A percentile compares a stretch with the other conserved stretches of the same genome.
Evolutionary conservation across 1,139 yeast species (phyloP).

Genomic region (Starmera stellimalicola): DNA sequence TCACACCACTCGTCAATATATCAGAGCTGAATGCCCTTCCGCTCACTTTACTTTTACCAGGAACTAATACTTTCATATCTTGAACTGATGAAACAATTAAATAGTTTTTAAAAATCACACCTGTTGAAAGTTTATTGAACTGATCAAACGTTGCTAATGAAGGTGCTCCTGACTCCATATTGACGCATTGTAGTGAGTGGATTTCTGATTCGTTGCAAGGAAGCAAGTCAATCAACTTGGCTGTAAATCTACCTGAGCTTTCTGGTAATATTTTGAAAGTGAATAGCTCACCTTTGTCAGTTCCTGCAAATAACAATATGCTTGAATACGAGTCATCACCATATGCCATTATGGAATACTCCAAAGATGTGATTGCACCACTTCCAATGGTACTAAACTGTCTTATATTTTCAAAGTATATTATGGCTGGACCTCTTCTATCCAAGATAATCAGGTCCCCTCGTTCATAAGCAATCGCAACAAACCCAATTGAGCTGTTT

Average conservation of each 20-base stretch:
- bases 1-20: constrained; percentile 52
- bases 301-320: constrained; percentile 67
- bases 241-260: constrained; percentile 58
- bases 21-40: constrained; percentile 41
- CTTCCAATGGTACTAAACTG: constrained; percentile 18
- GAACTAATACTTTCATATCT: constrained; percentile 56
- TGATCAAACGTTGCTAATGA: constrained; percentile 54
- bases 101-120: constrained; percentile 53
- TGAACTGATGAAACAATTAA: constrained; percentile 47
- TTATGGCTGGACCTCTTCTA: constrained; percentile 77
- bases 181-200: constrained; percentile 48
- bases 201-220: constrained; percentile 43
- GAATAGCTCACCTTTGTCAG: constrained; percentile 65
- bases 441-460: constrained; percentile 76
- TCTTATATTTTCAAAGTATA: constrained; percentile 39
- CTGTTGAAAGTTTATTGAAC: constrained; percentile 54
- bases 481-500: constrained; percentile 75
- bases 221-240: constrained; percentile 41
- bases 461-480: constrained; percentile 68
- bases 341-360: constrained; percentile 60
- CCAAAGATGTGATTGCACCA: constrained; percentile 46
- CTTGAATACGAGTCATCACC: constrained; percentile 65
- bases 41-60: constrained; percentile 51
- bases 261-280: constrained; percentile 64
- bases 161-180: constrained; percentile 47